Conservation (phyloP, 1,139 yeast genomes). For the Nakaseomyces glabratus region DNA sequence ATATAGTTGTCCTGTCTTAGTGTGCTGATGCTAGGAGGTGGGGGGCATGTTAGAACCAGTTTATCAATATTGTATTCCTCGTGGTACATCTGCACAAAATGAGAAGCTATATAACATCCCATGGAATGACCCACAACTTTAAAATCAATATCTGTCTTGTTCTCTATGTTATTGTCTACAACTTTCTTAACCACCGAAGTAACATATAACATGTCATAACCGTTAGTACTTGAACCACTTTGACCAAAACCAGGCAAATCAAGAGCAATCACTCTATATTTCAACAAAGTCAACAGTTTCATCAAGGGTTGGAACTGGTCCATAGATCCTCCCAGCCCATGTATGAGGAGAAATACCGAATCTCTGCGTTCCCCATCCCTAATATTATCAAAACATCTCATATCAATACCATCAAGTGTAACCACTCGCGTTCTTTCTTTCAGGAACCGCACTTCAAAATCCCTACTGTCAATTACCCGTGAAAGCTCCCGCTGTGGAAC, state of each 20-base stretch:
- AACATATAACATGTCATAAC: constrained; percentile 21
- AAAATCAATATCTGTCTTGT: too few species aligned
- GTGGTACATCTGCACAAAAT: constrained; percentile 12
- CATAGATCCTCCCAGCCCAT: constrained; percentile 66
- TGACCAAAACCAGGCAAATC: constrained; percentile 70
- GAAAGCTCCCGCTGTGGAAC: too few species aligned
- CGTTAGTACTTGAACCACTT: constrained; percentile 18
- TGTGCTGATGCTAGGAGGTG: constrained; percentile 17
- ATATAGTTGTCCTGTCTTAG: constrained; percentile 12
- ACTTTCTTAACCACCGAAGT: constrained; percentile 11
- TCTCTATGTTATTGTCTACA: too few species aligned
- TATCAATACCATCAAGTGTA: too few species aligned
- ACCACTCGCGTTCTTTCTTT: too few species aligned
- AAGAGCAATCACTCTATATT: constrained; percentile 39
- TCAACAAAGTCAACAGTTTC: constrained; percentile 47
- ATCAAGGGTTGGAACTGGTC: constrained; percentile 62
- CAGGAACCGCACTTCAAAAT: too few species aligned
- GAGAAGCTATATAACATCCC: constrained; percentile 26
- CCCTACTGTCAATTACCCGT: too few species aligned
- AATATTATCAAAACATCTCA: too few species aligned
- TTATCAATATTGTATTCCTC: constrained; percentile 8
- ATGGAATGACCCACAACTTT: constrained; percentile 27
- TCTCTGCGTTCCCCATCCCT: too few species aligned
- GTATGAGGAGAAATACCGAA: constrained; percentile 47
- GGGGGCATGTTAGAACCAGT: constrained; percentile 22